Conservation (phyloP, 2,329 filamentous ascomycete genomes). For the Myriosclerotinia scirpicola region DNA sequence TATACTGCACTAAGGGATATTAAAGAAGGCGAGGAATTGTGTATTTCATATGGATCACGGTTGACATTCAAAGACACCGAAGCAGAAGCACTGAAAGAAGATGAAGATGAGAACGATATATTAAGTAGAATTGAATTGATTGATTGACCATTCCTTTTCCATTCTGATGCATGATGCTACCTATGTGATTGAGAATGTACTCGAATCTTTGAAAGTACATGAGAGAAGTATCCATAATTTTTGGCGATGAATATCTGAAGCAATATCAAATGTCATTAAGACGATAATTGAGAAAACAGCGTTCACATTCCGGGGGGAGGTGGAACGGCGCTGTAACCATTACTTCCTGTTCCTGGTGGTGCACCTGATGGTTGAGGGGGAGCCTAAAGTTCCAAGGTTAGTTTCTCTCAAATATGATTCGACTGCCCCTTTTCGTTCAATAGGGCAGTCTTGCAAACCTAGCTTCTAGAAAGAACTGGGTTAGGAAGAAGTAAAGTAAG, state of each 20-base stretch:
- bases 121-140: slow-evolving; percentile 40
- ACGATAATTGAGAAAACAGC: not conserved
- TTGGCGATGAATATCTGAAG: not conserved
- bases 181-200: slow-evolving; percentile 3
- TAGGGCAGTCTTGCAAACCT: slow-evolving; percentile 7
- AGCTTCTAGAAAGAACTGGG: slow-evolving; percentile 5
- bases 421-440: not conserved
- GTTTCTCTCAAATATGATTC: slow-evolving; percentile 19
- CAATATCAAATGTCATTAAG: not conserved
- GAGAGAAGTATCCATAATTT: slow-evolving; percentile 19
- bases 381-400: slow-evolving; percentile 44
- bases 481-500: slow-evolving; percentile 7
- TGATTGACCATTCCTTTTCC: slow-evolving; percentile 29
- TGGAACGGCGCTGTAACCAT: slow-evolving; percentile 61
- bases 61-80: slow-evolving; percentile 44
- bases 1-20: slow-evolving; percentile 53
- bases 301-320: slow-evolving; percentile 51
- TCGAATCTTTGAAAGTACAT: not conserved
- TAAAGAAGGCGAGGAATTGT: slow-evolving; percentile 53
- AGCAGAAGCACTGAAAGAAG: slow-evolving; percentile 27
- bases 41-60: slow-evolving; percentile 44
- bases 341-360: slow-evolving; percentile 53
- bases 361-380: slow-evolving; percentile 56
- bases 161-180: slow-evolving; percentile 8
- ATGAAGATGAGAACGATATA: slow-evolving; percentile 36